Evolutionary conservation across 371 early-diverging fungal genomes (phyloP).

Genomic region (Chytridiales sp.): DNA sequence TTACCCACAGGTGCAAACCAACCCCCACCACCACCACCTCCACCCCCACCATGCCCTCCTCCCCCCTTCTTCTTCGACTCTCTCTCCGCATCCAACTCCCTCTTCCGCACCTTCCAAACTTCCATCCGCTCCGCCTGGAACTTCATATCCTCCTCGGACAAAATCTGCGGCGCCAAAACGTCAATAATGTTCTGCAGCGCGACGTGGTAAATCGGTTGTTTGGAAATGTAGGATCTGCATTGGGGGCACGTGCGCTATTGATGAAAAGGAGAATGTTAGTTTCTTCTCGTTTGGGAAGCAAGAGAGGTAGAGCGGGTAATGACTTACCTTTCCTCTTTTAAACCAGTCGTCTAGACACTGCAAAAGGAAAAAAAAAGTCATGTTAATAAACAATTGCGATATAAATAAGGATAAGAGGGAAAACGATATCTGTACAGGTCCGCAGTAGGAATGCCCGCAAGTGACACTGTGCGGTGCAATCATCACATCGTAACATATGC

Average conservation of each 20-base stretch:
- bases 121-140: not conserved
- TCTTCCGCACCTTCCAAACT: slow-evolving; percentile 5
- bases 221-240: slow-evolving; percentile 2
- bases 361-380: not conserved
- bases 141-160: not conserved
- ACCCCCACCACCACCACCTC: too few relatives aligned
- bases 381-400: not conserved
- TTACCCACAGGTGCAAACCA: too few relatives aligned
- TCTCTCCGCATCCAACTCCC: not conserved
- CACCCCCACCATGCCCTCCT: too few relatives aligned
- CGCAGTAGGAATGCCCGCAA: slow-evolving; percentile 12
- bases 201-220: not conserved
- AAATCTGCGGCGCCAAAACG: slow-evolving; percentile 3
- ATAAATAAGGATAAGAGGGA: not conserved
- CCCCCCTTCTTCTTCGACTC: too few relatives aligned
- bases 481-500: slow-evolving; percentile 17
- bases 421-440: not conserved
- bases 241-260: slow-evolving; percentile 16
- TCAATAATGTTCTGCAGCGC: slow-evolving; percentile 14
- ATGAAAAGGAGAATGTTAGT: too few relatives aligned
- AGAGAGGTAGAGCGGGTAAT: too few relatives aligned
- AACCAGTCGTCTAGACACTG: slow-evolving; percentile 20
- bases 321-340: not conserved
- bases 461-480: slow-evolving; percentile 6
- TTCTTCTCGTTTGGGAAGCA: too few relatives aligned